phyloP scores from a whole-genome alignment of 2,329 filamentous ascomycete species.

The Chrysoporthe austroafricana region DNA sequence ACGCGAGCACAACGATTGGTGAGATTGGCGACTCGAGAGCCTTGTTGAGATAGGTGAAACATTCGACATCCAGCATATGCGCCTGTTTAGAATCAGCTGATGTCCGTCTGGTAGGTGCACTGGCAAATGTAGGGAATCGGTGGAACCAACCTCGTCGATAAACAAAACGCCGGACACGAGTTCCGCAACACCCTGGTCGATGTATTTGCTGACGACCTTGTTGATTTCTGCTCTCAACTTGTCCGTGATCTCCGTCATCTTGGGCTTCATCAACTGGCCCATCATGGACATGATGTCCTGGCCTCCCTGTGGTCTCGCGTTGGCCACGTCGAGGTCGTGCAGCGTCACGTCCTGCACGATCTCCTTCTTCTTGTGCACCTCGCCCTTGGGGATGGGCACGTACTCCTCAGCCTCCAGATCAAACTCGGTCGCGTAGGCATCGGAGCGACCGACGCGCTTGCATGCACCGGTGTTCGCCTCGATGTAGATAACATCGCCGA shows the following conservation, averaged over 20 bases:
- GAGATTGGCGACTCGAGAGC: constrained; percentile 95
- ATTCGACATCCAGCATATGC: constrained; percentile 99
- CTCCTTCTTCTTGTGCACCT: constrained; percentile 99
- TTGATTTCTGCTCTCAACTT: constrained; percentile 96
- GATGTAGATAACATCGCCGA: constrained; percentile 98
- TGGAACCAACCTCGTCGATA: constrained; percentile 82
- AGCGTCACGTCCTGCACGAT: constrained; percentile 98
- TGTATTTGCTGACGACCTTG: constrained; percentile 99
- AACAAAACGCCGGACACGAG: constrained; percentile 97
- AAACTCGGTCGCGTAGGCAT: constrained; percentile 97
- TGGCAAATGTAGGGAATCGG: constrained; percentile 17
- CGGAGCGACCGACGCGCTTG: constrained; percentile 93
- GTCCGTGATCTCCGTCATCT: constrained; percentile 99
- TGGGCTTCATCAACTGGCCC: constrained; percentile 99
- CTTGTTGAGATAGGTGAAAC: constrained; percentile 98
- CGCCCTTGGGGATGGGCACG: constrained; percentile 96
- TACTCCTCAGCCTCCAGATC: constrained; percentile 99
- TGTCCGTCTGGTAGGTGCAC: constrained; percentile 20
- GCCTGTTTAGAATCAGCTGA: constrained; percentile 60
- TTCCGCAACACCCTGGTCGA: constrained; percentile 96
- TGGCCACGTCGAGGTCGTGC: constrained; percentile 95
- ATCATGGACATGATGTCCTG: constrained; percentile 99
- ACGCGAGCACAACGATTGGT: constrained; percentile 95
- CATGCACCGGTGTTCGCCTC: constrained; percentile 98
- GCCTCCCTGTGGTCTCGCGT: constrained; percentile 90